Base-by-base conservation (phyloP, 306 rosid genomes). In the Citrullus mucosospermus region DNA sequence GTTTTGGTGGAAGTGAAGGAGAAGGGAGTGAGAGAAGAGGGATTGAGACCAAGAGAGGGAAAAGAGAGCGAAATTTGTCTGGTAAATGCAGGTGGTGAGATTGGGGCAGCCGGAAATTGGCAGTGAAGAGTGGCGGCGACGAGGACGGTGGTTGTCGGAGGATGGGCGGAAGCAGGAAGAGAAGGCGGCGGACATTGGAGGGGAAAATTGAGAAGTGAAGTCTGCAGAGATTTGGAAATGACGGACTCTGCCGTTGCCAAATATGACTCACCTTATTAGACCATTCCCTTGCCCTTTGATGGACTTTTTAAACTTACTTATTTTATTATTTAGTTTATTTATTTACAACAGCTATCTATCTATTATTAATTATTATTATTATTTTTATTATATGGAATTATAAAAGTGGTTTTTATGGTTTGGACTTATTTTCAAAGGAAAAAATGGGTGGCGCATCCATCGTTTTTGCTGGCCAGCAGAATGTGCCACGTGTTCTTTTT, bases 31-130 rank as follows among this genome's bases (percentile, higher is more conserved):
- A 22, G 97, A 91, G 0, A 95, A 73, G 66, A 92, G 84, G 80
- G 97, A 88, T 75, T 96, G 96, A 1, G 98, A 92, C 99, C 99
- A 95, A 0, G 97, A 91, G 10, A 92, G 83, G 9, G 97, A 86
- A 36, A 95, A 88, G 7, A 87, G 75, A 13, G 97, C 99, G 38
- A 81, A 57, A 71, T 85, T 84, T 15, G 99, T 92, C 81, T 92
- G 89, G 91, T 90, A 95, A 66, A 95, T 87, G 32, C 88, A 88
- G 54, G 95, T 87, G 70, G 96, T 81, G 51, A 95, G 90, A 78
- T 92, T 88, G 14, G 98, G 82, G 82, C 81, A 84, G 73, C 91
- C 79, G 46, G 95, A 78, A 34, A 39, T 66, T 4, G 86, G 60
- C 2, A 81, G 87, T 0, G 87, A 48, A 25, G 48, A 56, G 17